Conservation (phyloP, 2,329 filamentous ascomycete genomes). For the Dothistroma pini region DNA sequence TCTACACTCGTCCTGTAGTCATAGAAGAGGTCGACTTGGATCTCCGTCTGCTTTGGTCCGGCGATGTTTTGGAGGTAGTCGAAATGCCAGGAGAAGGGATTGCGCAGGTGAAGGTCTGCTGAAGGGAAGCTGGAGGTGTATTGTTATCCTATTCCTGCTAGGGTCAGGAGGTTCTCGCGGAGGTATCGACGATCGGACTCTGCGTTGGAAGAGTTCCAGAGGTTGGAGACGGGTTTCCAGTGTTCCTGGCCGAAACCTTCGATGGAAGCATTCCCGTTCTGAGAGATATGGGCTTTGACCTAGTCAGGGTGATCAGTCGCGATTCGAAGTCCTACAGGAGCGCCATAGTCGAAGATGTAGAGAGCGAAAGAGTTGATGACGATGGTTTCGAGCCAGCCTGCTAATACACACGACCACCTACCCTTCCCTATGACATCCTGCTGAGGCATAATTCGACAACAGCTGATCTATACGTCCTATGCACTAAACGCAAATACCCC, state of each 20-base stretch:
- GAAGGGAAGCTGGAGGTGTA: conserved; percentile 26
- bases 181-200: conserved; percentile 32
- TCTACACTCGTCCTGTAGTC: conserved; percentile 55
- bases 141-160: conserved; percentile 38
- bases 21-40: conserved; percentile 56
- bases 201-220: conserved; percentile 39
- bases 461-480: no score
- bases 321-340: conserved; percentile 53
- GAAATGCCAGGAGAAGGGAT: conserved; percentile 48
- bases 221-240: conserved; percentile 48
- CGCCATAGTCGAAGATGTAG: conserved; percentile 63
- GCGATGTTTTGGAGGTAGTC: conserved; percentile 42
- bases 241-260: conserved; percentile 52
- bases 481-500: no score
- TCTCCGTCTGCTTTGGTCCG: conserved; percentile 48
- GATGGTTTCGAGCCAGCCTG: conserved; percentile 49
- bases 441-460: no score
- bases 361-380: conserved; percentile 49
- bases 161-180: conserved; percentile 34
- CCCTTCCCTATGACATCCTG: no score
- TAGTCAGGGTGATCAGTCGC: conserved; percentile 48
- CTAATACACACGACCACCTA: no score
- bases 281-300: conserved; percentile 53
- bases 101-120: conserved; percentile 35
- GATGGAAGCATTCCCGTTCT: conserved; percentile 60